phyloP scores from a whole-genome alignment of 345 rosid genomes.

The Citrus sp. region DNA sequence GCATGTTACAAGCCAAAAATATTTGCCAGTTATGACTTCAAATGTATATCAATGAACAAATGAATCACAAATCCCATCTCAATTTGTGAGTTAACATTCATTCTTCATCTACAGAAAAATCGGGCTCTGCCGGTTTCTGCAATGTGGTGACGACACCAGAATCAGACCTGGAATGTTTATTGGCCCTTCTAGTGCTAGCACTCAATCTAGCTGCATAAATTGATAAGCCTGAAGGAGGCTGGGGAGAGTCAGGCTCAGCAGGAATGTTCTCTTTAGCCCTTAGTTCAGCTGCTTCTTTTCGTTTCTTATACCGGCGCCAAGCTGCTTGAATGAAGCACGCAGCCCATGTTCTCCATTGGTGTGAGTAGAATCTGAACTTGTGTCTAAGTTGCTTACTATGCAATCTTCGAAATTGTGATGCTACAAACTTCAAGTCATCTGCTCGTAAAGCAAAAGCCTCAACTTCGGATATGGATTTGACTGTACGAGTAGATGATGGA shows the following conservation, averaged over 20 bases:
- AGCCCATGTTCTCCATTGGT: conserved; percentile 94
- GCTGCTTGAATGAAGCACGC: conserved; percentile 83
- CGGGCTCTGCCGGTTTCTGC: conserved; percentile 83
- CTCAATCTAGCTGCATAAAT: conserved; percentile 34
- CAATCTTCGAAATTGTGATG: conserved; percentile 68
- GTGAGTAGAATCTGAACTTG: conserved; percentile 79
- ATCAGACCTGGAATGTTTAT: conserved; percentile 38
- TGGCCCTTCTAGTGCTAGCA: conserved; percentile 34
- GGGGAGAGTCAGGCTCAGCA: conserved; percentile 15
- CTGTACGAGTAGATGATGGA: conserved; percentile 81
- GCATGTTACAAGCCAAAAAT: neutral
- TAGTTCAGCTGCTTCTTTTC: conserved; percentile 50
- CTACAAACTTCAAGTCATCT: conserved; percentile 80
- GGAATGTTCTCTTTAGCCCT: conserved; percentile 39
- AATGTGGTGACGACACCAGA: conserved; percentile 41
- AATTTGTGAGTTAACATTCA: conserved; percentile 5
- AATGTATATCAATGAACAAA: conserved; percentile 1
- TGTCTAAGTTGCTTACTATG: conserved; percentile 84
- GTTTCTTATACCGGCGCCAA: conserved; percentile 66
- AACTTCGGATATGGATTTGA: conserved; percentile 72
- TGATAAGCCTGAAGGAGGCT: conserved; percentile 23
- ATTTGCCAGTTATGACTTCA: neutral
- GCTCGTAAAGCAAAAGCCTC: conserved; percentile 82
- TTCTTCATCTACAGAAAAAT: conserved; percentile 62
- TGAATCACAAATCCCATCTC: neutral